These are phyloP conservation scores for Sphagnum fallax DNA, from an alignment of 228 moss, liverwort and hornwort genomes.

Conservation along the genomic window DNA sequence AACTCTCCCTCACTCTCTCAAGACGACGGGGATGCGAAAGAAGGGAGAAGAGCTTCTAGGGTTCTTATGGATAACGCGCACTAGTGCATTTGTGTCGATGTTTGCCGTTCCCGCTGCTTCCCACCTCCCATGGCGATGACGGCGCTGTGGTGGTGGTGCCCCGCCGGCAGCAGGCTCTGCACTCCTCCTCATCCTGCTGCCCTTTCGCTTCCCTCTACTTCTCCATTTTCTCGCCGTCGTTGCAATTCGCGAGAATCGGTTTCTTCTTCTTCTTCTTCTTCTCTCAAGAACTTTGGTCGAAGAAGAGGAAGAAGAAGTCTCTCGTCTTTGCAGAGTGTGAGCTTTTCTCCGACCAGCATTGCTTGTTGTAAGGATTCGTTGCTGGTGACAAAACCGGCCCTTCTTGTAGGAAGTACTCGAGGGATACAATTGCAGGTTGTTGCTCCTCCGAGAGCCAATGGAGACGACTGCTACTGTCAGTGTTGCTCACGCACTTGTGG, in stretches of 20 bases:
- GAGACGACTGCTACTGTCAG: too few species aligned
- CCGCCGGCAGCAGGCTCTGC: neutral
- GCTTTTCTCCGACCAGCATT: neutral
- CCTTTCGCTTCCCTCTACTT: neutral
- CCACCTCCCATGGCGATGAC: neutral
- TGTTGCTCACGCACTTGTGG: too few species aligned
- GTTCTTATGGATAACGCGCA: neutral
- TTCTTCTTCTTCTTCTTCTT: neutral
- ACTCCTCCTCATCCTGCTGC: neutral
- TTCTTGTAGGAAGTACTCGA: too few species aligned
- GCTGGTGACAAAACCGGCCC: neutral
- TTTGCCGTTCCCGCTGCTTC: neutral
- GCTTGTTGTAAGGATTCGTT: neutral
- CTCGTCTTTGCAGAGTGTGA: neutral
- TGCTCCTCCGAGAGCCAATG: too few species aligned
- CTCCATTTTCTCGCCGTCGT: neutral
- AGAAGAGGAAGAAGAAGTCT: neutral
- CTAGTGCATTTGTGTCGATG: neutral
- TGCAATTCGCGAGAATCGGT: neutral
- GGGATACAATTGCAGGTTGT: too few species aligned
- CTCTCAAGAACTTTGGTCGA: neutral
- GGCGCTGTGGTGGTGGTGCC: too few species aligned
- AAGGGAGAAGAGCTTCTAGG: neutral
- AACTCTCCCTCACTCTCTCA: neutral
- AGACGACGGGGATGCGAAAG: neutral